Conservation (phyloP, 495 filamentous ascomycete species). For the Penicillium lagena region DNA sequence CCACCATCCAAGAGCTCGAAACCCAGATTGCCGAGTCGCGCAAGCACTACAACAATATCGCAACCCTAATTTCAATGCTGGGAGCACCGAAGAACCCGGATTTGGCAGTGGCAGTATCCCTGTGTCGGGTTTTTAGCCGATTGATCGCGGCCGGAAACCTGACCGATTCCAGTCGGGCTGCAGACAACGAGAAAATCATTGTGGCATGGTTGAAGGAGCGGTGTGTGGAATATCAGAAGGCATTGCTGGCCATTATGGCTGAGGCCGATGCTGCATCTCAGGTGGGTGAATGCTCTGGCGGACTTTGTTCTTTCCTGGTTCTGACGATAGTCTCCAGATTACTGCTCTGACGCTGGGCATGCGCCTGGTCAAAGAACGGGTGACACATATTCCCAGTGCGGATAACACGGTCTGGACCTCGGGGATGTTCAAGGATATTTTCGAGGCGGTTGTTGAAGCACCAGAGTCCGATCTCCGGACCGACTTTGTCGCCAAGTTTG, state of each 20-base stretch:
- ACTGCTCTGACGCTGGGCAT: slow-evolving; percentile 72
- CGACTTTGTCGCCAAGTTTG: slow-evolving; percentile 70
- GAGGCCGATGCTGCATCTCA: slow-evolving; percentile 43
- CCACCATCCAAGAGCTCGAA: slow-evolving; percentile 64
- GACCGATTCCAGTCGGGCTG: slow-evolving; percentile 50
- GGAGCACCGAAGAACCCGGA: slow-evolving; percentile 39
- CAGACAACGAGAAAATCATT: slow-evolving; percentile 69
- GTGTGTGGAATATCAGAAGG: slow-evolving; percentile 60
- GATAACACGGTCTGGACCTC: slow-evolving; percentile 60
- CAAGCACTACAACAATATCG: slow-evolving; percentile 90
- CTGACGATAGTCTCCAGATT: slow-evolving; percentile 27
- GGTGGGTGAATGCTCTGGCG: slow-evolving; percentile 13
- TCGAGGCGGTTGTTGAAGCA: slow-evolving; percentile 55
- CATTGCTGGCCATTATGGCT: slow-evolving; percentile 47
- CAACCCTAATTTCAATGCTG: slow-evolving; percentile 57
- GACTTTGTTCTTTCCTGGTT: neutral
- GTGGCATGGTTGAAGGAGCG: slow-evolving; percentile 72
- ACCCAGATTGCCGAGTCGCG: slow-evolving; percentile 73
- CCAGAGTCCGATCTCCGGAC: slow-evolving; percentile 50
- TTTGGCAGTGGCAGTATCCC: slow-evolving; percentile 63
- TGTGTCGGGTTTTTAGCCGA: slow-evolving; percentile 85
- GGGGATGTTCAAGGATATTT: slow-evolving; percentile 53
- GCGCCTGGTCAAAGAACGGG: slow-evolving; percentile 75
- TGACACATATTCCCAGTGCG: slow-evolving; percentile 50
- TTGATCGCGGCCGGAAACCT: slow-evolving; percentile 73